Evolutionary conservation across 257 asterid genomes (phyloP).

Genomic region (Paulownia fortunei): DNA sequence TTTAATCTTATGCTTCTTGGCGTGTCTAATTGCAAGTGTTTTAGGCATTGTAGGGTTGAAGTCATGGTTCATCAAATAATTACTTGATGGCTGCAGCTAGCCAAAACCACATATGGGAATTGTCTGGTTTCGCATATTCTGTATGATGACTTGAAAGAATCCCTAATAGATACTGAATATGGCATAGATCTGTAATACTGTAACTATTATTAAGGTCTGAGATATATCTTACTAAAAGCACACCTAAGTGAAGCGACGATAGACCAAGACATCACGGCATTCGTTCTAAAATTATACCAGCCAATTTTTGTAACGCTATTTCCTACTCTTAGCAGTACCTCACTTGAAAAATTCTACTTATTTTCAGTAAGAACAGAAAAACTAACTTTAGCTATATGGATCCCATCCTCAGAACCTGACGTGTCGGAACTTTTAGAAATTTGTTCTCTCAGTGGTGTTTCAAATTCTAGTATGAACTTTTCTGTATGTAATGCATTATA

Average conservation of each 20-base stretch:
- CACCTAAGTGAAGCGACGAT: background rate
- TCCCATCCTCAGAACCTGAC: background rate
- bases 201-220: background rate
- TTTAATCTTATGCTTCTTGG: slow-evolving; percentile 9
- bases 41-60: background rate
- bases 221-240: background rate
- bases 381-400: background rate
- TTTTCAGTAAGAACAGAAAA: background rate
- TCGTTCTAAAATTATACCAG: background rate
- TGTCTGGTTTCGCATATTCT: background rate
- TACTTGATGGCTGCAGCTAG: background rate
- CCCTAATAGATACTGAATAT: background rate
- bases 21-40: slow-evolving; percentile 4
- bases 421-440: background rate
- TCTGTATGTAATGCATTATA: background rate
- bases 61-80: background rate
- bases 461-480: background rate
- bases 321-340: background rate
- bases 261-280: background rate
- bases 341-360: background rate
- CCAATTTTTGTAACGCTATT: background rate
- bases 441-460: background rate
- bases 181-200: background rate
- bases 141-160: background rate
- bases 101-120: background rate